Conservation (phyloP, 1,139 yeast species). For the Blastobotrys arbuscula region DNA sequence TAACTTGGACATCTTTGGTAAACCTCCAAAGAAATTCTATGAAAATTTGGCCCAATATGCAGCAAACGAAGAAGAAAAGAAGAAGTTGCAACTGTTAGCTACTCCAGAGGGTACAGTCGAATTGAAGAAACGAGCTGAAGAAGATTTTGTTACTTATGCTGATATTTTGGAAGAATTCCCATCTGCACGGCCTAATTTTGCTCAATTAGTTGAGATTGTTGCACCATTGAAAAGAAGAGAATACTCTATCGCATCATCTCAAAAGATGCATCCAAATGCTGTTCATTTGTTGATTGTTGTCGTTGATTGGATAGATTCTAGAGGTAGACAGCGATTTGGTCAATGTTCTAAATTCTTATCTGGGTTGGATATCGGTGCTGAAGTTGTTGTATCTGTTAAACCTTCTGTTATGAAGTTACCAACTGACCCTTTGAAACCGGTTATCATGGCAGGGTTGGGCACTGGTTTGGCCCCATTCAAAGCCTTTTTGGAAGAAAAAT, state of each 20-base stretch:
- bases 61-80: slow-evolving; percentile 60
- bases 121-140: slow-evolving; percentile 81
- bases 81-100: slow-evolving; percentile 55
- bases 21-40: slow-evolving; percentile 92
- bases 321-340: slow-evolving; percentile 84
- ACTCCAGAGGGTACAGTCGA: slow-evolving; percentile 82
- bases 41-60: slow-evolving; percentile 76
- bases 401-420: slow-evolving; percentile 98
- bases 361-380: slow-evolving; percentile 72
- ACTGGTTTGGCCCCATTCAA: slow-evolving; percentile 98
- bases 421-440: slow-evolving; percentile 78
- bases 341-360: slow-evolving; percentile 91
- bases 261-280: slow-evolving; percentile 82
- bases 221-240: slow-evolving; percentile 95
- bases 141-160: slow-evolving; percentile 71
- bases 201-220: slow-evolving; percentile 64
- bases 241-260: slow-evolving; percentile 97
- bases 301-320: slow-evolving; percentile 89
- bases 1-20: slow-evolving; percentile 83
- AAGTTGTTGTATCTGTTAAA: slow-evolving; percentile 88
- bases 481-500: slow-evolving; percentile 93
- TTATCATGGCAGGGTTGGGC: slow-evolving; percentile 96
- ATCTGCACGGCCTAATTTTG: slow-evolving; percentile 76
- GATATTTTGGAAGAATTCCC: slow-evolving; percentile 77
- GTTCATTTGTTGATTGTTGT: slow-evolving; percentile 91